A percentile compares a stretch with the other conserved stretches of the same genome.
phyloP scores from a whole-genome alignment of 2,329 filamentous ascomycete genomes.

The Ophiostoma triangulosporum region DNA sequence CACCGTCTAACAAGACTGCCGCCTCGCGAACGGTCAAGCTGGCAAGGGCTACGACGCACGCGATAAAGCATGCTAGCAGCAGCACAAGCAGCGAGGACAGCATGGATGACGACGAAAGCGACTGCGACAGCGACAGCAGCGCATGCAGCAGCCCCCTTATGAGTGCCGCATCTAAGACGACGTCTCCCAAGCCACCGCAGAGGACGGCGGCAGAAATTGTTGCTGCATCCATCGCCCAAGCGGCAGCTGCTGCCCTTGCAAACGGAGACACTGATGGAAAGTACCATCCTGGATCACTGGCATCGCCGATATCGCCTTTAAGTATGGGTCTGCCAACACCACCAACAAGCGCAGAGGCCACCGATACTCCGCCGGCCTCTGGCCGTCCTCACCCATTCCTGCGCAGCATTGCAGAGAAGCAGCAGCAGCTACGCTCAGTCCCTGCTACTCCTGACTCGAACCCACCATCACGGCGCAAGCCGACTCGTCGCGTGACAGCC shows the following conservation, averaged over 20 bases:
- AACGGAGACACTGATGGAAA: constrained; percentile 3
- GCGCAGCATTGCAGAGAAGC: background rate
- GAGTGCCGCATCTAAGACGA: constrained; percentile 6
- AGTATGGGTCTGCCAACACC: background rate
- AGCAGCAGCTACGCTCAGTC: constrained; percentile 1
- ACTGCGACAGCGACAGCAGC: constrained; percentile 4
- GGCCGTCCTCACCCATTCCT: constrained; percentile 7
- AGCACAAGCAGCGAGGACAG: constrained; percentile 2
- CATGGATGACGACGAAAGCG: background rate
- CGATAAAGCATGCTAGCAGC: background rate
- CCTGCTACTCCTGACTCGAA: constrained; percentile 1
- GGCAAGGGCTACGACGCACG: background rate
- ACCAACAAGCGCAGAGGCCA: background rate
- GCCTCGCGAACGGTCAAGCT: background rate
- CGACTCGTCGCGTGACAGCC: constrained; percentile 39
- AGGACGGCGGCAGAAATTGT: constrained; percentile 16
- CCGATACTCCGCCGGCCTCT: background rate
- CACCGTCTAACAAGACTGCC: background rate
- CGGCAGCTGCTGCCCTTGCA: constrained; percentile 5
- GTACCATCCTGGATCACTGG: constrained; percentile 2
- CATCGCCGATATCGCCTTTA: background rate
- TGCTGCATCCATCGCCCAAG: constrained; percentile 7
- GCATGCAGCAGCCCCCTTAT: constrained; percentile 4
- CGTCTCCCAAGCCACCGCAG: constrained; percentile 18
- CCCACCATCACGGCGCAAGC: constrained; percentile 28